Base-by-base conservation (phyloP, 2,329 filamentous ascomycete species). In the Aspergillus oerlinghausenensis region DNA sequence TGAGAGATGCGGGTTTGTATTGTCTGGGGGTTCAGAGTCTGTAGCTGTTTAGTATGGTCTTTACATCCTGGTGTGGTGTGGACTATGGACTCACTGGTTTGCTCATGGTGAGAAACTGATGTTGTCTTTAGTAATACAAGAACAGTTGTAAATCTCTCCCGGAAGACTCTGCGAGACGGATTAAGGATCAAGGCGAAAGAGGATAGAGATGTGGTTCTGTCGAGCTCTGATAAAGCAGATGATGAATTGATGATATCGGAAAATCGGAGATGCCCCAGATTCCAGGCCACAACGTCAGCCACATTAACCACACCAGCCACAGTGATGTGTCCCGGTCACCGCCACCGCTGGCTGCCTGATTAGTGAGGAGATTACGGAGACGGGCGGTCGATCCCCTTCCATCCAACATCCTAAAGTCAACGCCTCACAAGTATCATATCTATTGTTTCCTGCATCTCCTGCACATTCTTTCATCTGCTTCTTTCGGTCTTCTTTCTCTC, bases 1-100 rank as follows among this genome's bases (percentile, higher is more conserved):
- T 74, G 72, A 11, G 70, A 63, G 59, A 79, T 69, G 63, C 77
- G 77, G 19, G 65, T 57, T 57, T 68, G 63, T 51, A 70, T 51
- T 50, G 65, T 62, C 63, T 72, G 55, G 55, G 63, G 62, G 61
- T 65, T 59, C 57, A 69, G 64, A 60, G 68, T 52, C 56, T 64
- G 40, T 43, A 52, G n/a, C 50, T 17, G 49, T 28, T 28, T 40
- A 42, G 26, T 25, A 35, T 42, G 43, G 10, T 21, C 23, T 14
- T 17, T 14, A 11, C 11, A 35, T 6, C 1, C 19, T 25, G 43
- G 43, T 43, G 50, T 55, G 5, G 38, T 43, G 50, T 55, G 7
- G 38, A 28, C 38, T 43, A n/a, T 25, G 38, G 47, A 56, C 64
- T 54, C 63, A 72, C 69, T 17, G 68, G 63, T 48, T 38, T 38